Percentiles rank a stretch among this genome's conserved stretches.
Conservation (phyloP, 208 protist genomes). For the Novymonas esmeraldas region DNA sequence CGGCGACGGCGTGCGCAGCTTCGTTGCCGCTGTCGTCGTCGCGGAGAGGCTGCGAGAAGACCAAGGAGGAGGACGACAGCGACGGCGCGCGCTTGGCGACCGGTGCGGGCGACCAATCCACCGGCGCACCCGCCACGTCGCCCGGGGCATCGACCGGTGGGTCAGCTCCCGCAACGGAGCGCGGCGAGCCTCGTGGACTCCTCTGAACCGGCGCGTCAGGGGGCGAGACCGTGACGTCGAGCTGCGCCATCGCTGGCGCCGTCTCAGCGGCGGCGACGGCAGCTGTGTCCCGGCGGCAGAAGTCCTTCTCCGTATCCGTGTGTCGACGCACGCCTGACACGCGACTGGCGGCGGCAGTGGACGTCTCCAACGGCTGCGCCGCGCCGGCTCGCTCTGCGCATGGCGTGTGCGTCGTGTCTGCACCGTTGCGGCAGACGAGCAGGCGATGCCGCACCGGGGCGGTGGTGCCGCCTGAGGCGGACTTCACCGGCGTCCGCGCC, state of each 20-base stretch:
- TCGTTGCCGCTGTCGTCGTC: neutral
- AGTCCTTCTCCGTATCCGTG: neutral
- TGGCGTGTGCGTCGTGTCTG: neutral
- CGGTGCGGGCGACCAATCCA: neutral
- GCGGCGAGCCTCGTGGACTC: no score
- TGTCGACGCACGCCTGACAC: neutral
- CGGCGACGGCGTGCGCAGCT: neutral
- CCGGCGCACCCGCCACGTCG: no score
- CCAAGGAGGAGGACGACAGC: neutral
- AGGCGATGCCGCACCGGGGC: constrained; percentile 11
- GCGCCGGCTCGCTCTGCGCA: no score
- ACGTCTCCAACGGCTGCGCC: no score
- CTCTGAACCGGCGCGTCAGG: no score
- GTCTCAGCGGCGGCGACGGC: neutral
- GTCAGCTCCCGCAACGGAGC: no score
- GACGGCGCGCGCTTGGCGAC: neutral
- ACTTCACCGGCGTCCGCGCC: constrained; percentile 9
- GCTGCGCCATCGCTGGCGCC: no score
- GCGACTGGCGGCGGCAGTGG: neutral
- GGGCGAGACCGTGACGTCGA: no score
- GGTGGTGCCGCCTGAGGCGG: neutral
- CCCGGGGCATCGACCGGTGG: no score
- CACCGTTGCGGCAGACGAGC: neutral
- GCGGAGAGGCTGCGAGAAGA: neutral
- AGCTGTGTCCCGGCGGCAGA: neutral